Conservation (phyloP, 2,329 filamentous ascomycete species). For the Xylaria digitata region DNA sequence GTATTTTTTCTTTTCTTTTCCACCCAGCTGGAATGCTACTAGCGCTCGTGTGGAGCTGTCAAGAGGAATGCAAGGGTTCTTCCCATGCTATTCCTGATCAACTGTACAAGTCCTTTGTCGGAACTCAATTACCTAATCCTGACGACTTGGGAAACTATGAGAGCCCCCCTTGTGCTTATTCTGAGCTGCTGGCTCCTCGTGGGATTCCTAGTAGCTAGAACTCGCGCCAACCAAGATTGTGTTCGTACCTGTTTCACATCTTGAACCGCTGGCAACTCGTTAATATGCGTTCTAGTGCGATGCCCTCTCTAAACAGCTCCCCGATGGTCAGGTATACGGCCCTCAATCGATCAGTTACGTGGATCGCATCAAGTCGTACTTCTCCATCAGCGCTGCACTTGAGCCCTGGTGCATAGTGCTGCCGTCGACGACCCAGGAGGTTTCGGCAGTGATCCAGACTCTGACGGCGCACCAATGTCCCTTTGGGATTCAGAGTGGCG, state of each 20-base stretch:
- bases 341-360: slow-evolving; percentile 21
- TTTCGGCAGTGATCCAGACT: slow-evolving; percentile 19
- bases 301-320: background rate
- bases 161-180: background rate
- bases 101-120: background rate
- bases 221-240: slow-evolving; percentile 9
- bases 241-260: slow-evolving; percentile 13
- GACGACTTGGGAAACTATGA: slow-evolving; percentile 4
- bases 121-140: no score
- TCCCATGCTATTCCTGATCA: no score
- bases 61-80: no score
- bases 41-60: no score
- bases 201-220: background rate
- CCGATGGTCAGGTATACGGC: slow-evolving; percentile 9
- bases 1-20: no score
- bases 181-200: slow-evolving; percentile 18
- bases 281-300: slow-evolving; percentile 14
- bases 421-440: slow-evolving; percentile 23
- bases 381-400: slow-evolving; percentile 27
- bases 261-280: background rate
- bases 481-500: slow-evolving; percentile 59
- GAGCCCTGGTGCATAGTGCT: slow-evolving; percentile 29
- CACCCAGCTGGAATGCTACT: no score
- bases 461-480: slow-evolving; percentile 35
- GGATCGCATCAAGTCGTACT: slow-evolving; percentile 31